Base-by-base conservation (phyloP, 495 filamentous ascomycete species). In the Aspergillus coremiiformis region DNA sequence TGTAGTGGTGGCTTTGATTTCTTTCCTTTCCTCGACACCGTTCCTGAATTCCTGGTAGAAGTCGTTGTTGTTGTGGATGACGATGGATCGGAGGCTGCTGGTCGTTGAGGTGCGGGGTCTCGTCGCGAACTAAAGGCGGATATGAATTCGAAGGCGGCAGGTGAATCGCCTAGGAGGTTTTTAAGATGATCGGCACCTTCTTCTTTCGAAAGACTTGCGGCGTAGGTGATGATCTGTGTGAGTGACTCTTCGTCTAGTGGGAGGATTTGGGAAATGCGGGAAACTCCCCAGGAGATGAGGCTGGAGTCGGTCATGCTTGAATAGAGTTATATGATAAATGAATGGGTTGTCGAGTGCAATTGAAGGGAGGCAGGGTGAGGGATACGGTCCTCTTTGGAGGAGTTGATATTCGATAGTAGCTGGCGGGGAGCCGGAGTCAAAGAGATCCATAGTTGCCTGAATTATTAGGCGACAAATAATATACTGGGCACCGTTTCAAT, bases 61-160 rank as follows among this genome's bases (percentile, higher is more conserved):
- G 57, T 44, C 47, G 54, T 44, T 48, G 54, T 56, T 48, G 60
- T 55, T 43, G 66, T 54, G 9, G 64, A 52, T 44, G 51, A 29
- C 12, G 52, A 15, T 47, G 41, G 46, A 10, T 63, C 29, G 24
- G 61, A 32, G 15, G 57, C 24, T 14, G 59, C 54, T 57, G 64
- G 27, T 2, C 66, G 39, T 37, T 59, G 68, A 14, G 51, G 14
- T 0, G 72, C 70, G 20, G 75, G 70, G 59, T 78, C 67, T 27
- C 87, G 81, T 26, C 81, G 84, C 9, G 83, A 73, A 64, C 93
- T 97, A 76, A 95, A 97, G 37, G 84, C 83, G 20, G 89, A 82
- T 59, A 98, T 95, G 65, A 97, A 98, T 53, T 95, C 90, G 52
- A 96, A 68, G 0, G 86, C 84, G 54, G 86, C 82, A 12, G 89